A percentile compares a stretch with the other conserved stretches of the same genome.
These are phyloP conservation scores for Coleophoma crateriformis DNA, from an alignment of 2,329 filamentous ascomycete genomes.

Conservation along the genomic window DNA sequence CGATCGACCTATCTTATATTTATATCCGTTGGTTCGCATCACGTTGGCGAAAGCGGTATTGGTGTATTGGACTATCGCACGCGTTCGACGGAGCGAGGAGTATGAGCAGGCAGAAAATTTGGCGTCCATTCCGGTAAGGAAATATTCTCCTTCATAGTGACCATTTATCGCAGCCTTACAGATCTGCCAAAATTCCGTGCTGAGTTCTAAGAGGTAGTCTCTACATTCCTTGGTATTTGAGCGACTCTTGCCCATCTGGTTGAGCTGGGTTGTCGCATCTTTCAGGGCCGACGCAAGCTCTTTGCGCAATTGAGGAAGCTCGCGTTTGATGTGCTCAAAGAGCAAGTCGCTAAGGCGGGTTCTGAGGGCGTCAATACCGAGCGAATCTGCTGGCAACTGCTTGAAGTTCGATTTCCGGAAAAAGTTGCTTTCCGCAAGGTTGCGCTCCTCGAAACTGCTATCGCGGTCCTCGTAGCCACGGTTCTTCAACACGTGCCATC, in stretches of 20 bases:
- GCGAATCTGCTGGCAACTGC: slow-evolving; percentile 8
- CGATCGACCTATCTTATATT: slow-evolving; percentile 18
- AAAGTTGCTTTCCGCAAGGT: slow-evolving; percentile 13
- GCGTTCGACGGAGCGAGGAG: slow-evolving; percentile 14
- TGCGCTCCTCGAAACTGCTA: slow-evolving; percentile 17
- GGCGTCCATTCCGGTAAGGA: slow-evolving; percentile 8
- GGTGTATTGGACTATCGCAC: slow-evolving; percentile 24
- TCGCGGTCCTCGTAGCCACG: slow-evolving; percentile 32
- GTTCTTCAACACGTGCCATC: slow-evolving; percentile 45
- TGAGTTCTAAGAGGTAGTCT: slow-evolving; percentile 21
- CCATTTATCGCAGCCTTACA: slow-evolving; percentile 26
- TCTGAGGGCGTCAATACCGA: slow-evolving; percentile 21
- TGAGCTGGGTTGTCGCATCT: slow-evolving; percentile 3
- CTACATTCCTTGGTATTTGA: slow-evolving; percentile 13
- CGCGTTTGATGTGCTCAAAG: slow-evolving; percentile 25
- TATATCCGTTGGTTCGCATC: slow-evolving; percentile 22
- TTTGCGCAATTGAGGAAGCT: slow-evolving; percentile 19
- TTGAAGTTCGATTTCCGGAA: slow-evolving; percentile 24
- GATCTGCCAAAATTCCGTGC: slow-evolving; percentile 20
- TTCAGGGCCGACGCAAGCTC: slow-evolving; percentile 12
- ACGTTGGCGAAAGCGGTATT: slow-evolving; percentile 21
- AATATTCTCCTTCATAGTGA: slow-evolving; percentile 26
- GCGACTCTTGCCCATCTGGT: slow-evolving; percentile 9
- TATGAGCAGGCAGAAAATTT: slow-evolving; percentile 11
- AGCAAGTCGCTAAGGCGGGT: slow-evolving; percentile 19